phyloP scores from a whole-genome alignment of 768 basidiomycete genomes.

The Dictyophora rubrovolvata region DNA sequence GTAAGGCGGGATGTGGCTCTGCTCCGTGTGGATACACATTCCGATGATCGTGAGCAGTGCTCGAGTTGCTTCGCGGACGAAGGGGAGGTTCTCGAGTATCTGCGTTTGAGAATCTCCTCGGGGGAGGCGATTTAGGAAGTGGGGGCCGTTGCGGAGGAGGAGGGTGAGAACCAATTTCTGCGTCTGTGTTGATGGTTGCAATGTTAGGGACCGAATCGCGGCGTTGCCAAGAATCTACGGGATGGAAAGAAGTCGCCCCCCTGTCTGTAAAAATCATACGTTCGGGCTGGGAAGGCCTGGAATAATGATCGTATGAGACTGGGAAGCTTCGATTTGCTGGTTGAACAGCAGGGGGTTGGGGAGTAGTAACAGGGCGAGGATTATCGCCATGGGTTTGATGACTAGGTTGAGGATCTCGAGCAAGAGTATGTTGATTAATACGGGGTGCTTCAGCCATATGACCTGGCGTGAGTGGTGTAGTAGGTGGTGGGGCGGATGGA shows the following conservation, averaged over 20 bases:
- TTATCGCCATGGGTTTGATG: background rate
- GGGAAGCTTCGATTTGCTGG: background rate
- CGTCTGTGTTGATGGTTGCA: background rate
- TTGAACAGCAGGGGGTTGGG: background rate
- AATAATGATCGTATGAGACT: background rate
- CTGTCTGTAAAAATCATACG: too few relatives aligned
- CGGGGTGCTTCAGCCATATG: background rate
- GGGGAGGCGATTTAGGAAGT: background rate
- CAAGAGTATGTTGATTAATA: background rate
- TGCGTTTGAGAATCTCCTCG: background rate
- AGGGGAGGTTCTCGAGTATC: background rate
- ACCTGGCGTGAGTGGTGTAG: background rate
- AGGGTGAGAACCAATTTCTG: background rate
- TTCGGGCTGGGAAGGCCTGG: background rate
- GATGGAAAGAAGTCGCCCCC: too few relatives aligned
- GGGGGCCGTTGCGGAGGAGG: background rate
- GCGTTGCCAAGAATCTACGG: background rate
- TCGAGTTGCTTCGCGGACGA: conserved; percentile 2
- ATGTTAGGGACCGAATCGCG: background rate
- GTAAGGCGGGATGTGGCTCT: background rate
- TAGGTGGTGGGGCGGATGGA: background rate
- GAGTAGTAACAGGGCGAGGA: background rate
- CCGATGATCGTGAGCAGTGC: background rate
- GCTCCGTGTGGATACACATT: background rate
- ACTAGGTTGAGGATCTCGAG: background rate